A percentile compares a stretch with the other conserved stretches of the same genome.
These are phyloP conservation scores for Trametes hirsuta DNA, from an alignment of 1,284 basidiomycete species.

Conservation along the genomic window DNA sequence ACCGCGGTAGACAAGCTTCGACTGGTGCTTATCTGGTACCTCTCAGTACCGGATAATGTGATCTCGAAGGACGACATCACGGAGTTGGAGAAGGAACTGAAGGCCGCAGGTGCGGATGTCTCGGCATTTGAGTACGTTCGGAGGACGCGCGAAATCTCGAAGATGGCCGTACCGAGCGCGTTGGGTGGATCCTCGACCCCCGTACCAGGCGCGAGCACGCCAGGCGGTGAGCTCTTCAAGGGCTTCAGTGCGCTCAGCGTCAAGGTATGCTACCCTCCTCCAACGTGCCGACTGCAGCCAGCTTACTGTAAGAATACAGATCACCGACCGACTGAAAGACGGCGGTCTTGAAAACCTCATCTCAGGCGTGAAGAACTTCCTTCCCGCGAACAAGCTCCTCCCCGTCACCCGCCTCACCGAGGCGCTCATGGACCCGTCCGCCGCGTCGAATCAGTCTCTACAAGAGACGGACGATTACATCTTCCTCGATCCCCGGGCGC, in stretches of 20 bases:
- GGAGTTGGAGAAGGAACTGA: slow-evolving; percentile 88
- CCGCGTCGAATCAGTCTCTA: slow-evolving; percentile 89
- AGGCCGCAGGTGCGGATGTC: slow-evolving; percentile 79
- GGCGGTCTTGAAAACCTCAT: slow-evolving; percentile 95
- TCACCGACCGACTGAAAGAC: slow-evolving; percentile 93
- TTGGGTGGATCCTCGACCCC: slow-evolving; percentile 76
- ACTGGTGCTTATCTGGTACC: slow-evolving; percentile 92
- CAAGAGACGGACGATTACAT: slow-evolving; percentile 97
- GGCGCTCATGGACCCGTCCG: slow-evolving; percentile 95
- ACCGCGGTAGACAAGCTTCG: slow-evolving; percentile 89
- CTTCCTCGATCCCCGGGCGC: slow-evolving; percentile 89
- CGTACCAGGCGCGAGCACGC: slow-evolving; percentile 65
- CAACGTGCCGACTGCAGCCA: neutral
- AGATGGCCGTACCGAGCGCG: slow-evolving; percentile 67
- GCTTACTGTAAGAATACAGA: slow-evolving; percentile 44
- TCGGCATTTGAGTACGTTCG: slow-evolving; percentile 93
- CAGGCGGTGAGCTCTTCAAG: slow-evolving; percentile 81
- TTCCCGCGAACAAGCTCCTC: slow-evolving; percentile 94
- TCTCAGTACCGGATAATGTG: slow-evolving; percentile 81
- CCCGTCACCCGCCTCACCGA: slow-evolving; percentile 93
- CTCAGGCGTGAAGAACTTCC: slow-evolving; percentile 97
- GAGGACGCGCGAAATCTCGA: slow-evolving; percentile 87
- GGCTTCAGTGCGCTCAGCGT: slow-evolving; percentile 94
- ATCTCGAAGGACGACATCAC: slow-evolving; percentile 86
- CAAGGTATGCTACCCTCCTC: slow-evolving; percentile 55